phyloP scores from a whole-genome alignment of 2,329 filamentous ascomycete species.

The Thelonectria rubi region DNA sequence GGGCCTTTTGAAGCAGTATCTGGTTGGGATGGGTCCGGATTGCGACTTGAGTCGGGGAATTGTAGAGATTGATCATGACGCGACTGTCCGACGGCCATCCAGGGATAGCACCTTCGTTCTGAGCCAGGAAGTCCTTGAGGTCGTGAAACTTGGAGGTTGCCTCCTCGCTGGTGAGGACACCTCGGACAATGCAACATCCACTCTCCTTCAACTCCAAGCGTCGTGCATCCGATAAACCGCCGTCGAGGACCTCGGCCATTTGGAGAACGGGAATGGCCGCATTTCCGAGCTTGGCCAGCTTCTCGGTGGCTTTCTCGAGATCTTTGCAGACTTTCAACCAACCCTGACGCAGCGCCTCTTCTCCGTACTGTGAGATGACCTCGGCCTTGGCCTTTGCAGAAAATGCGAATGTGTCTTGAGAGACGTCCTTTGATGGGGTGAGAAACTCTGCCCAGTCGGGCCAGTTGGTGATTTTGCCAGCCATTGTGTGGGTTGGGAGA shows the following conservation, averaged over 20 bases:
- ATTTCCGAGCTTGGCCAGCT: constrained; percentile 46
- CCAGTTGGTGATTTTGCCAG: constrained; percentile 20
- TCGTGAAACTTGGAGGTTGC: constrained; percentile 41
- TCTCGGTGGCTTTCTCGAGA: constrained; percentile 48
- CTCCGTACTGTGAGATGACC: constrained; percentile 49
- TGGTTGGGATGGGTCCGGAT: constrained; percentile 51
- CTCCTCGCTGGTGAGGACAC: constrained; percentile 31
- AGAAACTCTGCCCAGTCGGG: constrained; percentile 37
- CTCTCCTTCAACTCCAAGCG: constrained; percentile 40
- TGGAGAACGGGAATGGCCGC: constrained; percentile 45
- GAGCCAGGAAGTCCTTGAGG: constrained; percentile 46
- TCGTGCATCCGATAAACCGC: constrained; percentile 31
- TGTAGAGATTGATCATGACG: constrained; percentile 51
- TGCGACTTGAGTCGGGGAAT: constrained; percentile 50
- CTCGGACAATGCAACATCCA: constrained; percentile 39
- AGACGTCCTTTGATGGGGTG: constrained; percentile 19
- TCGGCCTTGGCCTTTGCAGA: constrained; percentile 41
- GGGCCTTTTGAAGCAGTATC: constrained; percentile 45
- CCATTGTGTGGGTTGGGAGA: neutral
- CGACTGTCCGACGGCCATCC: constrained; percentile 50
- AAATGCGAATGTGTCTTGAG: constrained; percentile 16
- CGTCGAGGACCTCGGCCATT: constrained; percentile 40
- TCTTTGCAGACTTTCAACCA: constrained; percentile 52
- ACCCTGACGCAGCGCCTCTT: constrained; percentile 45
- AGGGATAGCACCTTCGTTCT: constrained; percentile 43